Base-by-base conservation (phyloP, 1,139 yeast species). In the Debaryomyces nepalensis region DNA sequence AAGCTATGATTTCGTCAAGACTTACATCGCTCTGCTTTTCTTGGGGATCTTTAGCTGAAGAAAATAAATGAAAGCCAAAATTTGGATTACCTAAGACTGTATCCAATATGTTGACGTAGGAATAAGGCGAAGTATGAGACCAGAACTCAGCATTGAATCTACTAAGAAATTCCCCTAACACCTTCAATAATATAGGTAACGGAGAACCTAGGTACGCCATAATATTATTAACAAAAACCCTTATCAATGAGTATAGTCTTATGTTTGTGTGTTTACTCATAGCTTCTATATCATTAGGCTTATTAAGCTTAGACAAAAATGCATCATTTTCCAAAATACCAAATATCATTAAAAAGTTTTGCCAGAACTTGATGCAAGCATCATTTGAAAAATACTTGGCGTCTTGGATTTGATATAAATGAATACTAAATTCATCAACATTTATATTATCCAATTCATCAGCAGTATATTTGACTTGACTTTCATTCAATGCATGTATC, bases 301-400 rank as follows among this genome's bases (percentile, higher is more conserved):
- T 47, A 41, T 73, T 66, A 14, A 84, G 56, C 23, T 63, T 58
- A 3, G 62, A 59, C 9, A 67, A 44, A 20, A 82, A 66, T 0
- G 75, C 68, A 7, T 66, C 64, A 4, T 59, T 50, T n/a, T 70
- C 70, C 33, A 76, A 59, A 3, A 73, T 53, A 21, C 64, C 61
- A 22, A 82, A 50, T 0, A 85, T 40, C 0, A 72, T 67, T 7
- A 57, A 48, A 33, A 79, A 53, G 44, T 69, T 71, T 9, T 66
- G 56, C 87, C 91, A 86, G 55, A 84, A 84, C 9, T 54, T 54
- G 9, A 68, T 59, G 24, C 84, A 75, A 4, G 63, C 58, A 0
- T 54, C 58, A 15, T 73, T 77, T 20, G 65, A 66, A 57, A 75
- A 82, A 45, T 58, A 68, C 2, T 62, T 59, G 0, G 81, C 77